Base-by-base conservation (phyloP, 345 rosid species). In the Aquilaria yunnanensis region DNA sequence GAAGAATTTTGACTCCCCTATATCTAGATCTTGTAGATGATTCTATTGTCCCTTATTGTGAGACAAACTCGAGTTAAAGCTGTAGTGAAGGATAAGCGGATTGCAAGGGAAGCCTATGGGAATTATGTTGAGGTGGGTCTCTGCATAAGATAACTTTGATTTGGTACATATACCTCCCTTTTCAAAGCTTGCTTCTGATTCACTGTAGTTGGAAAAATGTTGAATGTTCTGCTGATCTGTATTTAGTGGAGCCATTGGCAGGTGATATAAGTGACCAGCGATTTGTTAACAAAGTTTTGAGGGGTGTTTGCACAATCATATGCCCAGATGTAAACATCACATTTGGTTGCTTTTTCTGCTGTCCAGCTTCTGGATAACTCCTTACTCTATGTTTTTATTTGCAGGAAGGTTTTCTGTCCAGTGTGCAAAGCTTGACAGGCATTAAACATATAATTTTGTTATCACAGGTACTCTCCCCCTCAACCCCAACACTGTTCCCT, bases 321-420 rank as follows among this genome's bases (percentile, higher is more conserved):
- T 84, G 97, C 72, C 87, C 90, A 14, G 81, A 67, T 11, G 97
- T 93, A 84, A 60, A 84, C n/a, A 51, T 23, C 16, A 6, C 57
- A 54, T 54, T 10, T 29, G 16, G 16, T 16, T 54, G 32, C 29
- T 5, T 54, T 16, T 54, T 30, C 34, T 54, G 11, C 10, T 4
- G 1, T 37, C 5, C 43, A 37, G 43, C 43, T 1, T 37, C 8
- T 37, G 43, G 5, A 37, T 12, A 23, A 54, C 13, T 29, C 3
- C 14, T 60, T 54, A 23, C 14, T 3, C 6, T 37, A 2, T 8
- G 43, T 63, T 57, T 51, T 34, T 16, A 50, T 68, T 63, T 43
- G 61, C 88, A 92, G 96, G 98, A 89, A 68, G 98, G 98, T 63
- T 86, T 93, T 65, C 57, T 89, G 51, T 79, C 89, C 37, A 79